These are phyloP conservation scores for Aureococcus anophagefferens DNA, from an alignment of 108 stramenopile species.

Conservation along the genomic window DNA sequence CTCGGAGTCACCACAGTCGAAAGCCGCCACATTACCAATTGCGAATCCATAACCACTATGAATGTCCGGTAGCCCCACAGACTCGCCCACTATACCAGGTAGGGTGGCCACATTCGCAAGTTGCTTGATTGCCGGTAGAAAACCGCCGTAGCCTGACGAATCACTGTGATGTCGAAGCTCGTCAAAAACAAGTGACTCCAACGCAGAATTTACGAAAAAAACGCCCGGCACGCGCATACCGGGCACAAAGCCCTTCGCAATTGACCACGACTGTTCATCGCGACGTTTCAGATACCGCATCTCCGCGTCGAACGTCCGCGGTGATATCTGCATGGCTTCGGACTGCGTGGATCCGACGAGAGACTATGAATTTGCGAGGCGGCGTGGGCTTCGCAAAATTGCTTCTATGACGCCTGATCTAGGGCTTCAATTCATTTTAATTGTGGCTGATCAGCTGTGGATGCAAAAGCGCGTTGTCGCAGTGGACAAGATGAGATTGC, in stretches of 20 bases:
- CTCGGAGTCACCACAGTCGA: slow-evolving; percentile 65
- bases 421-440: too few relatives aligned
- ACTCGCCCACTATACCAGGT: slow-evolving; percentile 60
- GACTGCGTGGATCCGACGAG: too few relatives aligned
- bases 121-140: slow-evolving; percentile 64
- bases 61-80: slow-evolving; percentile 69
- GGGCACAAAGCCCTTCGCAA: slow-evolving; percentile 58
- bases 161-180: slow-evolving; percentile 51
- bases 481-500: too few relatives aligned
- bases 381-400: too few relatives aligned
- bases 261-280: slow-evolving; percentile 33
- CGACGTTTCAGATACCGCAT: slow-evolving; percentile 39
- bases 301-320: slow-evolving; percentile 43
- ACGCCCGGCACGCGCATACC: slow-evolving; percentile 57
- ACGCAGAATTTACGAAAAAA: slow-evolving; percentile 52
- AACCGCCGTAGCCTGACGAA: slow-evolving; percentile 34
- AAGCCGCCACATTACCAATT: slow-evolving; percentile 78
- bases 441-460: too few relatives aligned
- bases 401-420: too few relatives aligned
- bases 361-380: too few relatives aligned
- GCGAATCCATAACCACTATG: slow-evolving; percentile 77
- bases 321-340: too few relatives aligned
- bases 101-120: slow-evolving; percentile 72
- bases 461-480: too few relatives aligned
- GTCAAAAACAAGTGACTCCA: slow-evolving; percentile 50